phyloP scores from a whole-genome alignment of 2,329 filamentous ascomycete genomes.

The Penicillium hordei region DNA sequence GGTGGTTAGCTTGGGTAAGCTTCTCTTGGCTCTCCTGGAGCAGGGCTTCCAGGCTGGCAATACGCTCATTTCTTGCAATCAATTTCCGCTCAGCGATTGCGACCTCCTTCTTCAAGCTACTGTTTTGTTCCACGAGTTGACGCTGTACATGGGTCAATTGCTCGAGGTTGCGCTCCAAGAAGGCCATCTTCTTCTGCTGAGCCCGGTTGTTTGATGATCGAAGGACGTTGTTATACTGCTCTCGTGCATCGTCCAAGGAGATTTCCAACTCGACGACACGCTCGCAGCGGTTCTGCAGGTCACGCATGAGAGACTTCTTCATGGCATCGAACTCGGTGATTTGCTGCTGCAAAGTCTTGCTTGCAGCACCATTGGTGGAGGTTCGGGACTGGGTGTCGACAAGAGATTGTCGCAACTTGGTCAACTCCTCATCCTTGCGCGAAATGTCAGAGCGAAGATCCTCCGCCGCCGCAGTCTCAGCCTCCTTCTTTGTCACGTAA shows the following conservation, averaged over 20 bases:
- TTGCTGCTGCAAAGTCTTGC: conserved; percentile 92
- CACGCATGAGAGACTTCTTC: conserved; percentile 99
- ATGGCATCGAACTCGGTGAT: conserved; percentile 98
- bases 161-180: conserved; percentile 95
- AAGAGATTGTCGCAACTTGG: conserved; percentile 74
- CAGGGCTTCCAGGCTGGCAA: conserved; percentile 86
- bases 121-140: conserved; percentile 97
- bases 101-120: conserved; percentile 96
- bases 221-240: conserved; percentile 98
- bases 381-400: conserved; percentile 63
- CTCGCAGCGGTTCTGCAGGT: conserved; percentile 97
- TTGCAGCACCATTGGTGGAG: conserved; percentile 58
- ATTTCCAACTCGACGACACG: conserved; percentile 98
- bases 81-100: conserved; percentile 97
- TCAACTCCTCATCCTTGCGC: conserved; percentile 77
- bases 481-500: conserved; percentile 72
- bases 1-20: conserved; percentile 92
- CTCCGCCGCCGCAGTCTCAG: conserved; percentile 70
- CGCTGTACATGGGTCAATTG: conserved; percentile 96
- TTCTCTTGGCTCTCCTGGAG: conserved; percentile 98
- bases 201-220: conserved; percentile 96
- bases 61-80: conserved; percentile 93
- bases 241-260: conserved; percentile 90
- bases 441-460: conserved; percentile 74
- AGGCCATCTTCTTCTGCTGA: conserved; percentile 99